Evolutionary conservation across 805 yeast species (phyloP), one percentile per base, ranked within the genome.

Genomic region (Kuraishia hungarica): DNA sequence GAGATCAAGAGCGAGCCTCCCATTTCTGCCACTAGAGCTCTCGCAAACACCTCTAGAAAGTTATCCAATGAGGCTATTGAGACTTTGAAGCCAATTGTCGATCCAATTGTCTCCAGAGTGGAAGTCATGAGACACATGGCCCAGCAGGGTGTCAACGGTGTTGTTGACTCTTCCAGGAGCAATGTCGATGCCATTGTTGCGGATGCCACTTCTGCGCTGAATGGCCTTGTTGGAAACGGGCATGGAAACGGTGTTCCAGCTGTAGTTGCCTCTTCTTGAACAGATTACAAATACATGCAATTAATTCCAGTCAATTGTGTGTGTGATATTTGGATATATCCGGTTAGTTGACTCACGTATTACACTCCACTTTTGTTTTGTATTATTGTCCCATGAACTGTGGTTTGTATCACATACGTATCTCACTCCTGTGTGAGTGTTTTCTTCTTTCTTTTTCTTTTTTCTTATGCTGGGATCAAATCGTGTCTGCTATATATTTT

Each of bases 31-130:
- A 61, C 72, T 15, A 62, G 62, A 26, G 75, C 74, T 1, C 59
- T 72, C n/a, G 67, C 70, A 1, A 67, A 70, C 51, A 67, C 76
- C 19, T 67, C 76, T 22, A 64, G 69, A 57, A 65, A 67, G 53
- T 64, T 72, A 47, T 70, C 75, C 1, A 63, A 59, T 48, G 75
- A 72, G 58, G 75, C 73, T 2, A 63, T 62, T 51, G 55, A 63
- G 22, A 56, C 66, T 5, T 60, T 70, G 53, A 70, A 66, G 55
- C 74, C 74, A 51, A 59, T 61, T 15, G 60, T 64, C 21, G 64
- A 62, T 21, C 58, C 66, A 50, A 58, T 65, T 48, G 59, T 63
- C 28, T 60, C 67, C 23, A 61, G 67, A 1, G 62, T 69, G 39
- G 67, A 66, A 29, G 60, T 59, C n/a, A 17, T 54, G 1, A 57